Conservation (phyloP, 768 basidiomycete species). For the Phlegmacium glaucopus region DNA sequence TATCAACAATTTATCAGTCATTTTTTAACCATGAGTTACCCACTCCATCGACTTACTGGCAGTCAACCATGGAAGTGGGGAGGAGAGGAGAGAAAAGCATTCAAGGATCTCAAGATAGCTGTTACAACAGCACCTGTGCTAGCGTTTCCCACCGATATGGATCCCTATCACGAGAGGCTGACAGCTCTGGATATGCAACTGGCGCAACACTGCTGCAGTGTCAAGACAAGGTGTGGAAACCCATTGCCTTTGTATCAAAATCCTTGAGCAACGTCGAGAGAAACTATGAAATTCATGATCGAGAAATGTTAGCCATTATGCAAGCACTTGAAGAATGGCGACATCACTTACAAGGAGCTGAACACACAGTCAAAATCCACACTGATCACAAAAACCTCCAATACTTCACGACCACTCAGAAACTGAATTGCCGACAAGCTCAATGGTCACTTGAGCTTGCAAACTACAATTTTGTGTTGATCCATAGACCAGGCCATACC, state of each 20-base stretch:
- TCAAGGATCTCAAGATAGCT: not conserved
- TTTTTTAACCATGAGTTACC: constrained; percentile 25
- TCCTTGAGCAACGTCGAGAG: constrained; percentile 12
- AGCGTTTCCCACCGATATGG: not conserved
- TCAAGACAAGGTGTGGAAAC: no score
- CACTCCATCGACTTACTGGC: constrained; percentile 11
- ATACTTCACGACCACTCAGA: constrained; percentile 36
- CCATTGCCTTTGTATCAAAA: constrained; percentile 1
- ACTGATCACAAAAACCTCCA: constrained; percentile 38
- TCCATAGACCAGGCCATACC: constrained; percentile 25
- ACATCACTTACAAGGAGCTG: constrained; percentile 7
- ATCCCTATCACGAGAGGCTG: not conserved
- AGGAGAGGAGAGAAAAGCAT: not conserved
- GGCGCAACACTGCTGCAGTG: no score
- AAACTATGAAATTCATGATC: constrained; percentile 28
- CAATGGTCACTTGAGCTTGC: constrained; percentile 35
- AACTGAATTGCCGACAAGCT: constrained; percentile 39
- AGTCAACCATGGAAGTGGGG: constrained; percentile 5
- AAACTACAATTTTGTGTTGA: constrained; percentile 30
- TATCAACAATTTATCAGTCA: constrained; percentile 29
- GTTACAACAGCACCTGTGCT: constrained; percentile 1
- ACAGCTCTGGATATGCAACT: no score
- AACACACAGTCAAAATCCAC: constrained; percentile 23
- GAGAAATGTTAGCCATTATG: constrained; percentile 43
- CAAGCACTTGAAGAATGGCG: constrained; percentile 25